These are phyloP conservation scores for Fusarium avenaceum DNA, from an alignment of 2,329 filamentous ascomycete genomes.

Conservation along the genomic window DNA sequence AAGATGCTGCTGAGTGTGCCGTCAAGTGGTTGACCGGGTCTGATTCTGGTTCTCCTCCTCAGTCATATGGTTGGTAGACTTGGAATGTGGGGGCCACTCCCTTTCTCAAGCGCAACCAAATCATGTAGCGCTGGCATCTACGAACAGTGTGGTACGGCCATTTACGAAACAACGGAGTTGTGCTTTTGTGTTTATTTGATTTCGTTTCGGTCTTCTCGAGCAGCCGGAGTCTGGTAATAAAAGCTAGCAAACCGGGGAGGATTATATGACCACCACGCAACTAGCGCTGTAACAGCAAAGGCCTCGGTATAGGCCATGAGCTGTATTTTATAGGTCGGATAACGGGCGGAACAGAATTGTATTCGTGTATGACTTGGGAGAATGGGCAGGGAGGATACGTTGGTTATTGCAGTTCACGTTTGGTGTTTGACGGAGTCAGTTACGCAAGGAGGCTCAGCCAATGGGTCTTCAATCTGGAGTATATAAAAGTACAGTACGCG, in stretches of 20 bases:
- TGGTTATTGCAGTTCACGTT: slow-evolving; percentile 16
- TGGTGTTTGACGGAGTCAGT: slow-evolving; percentile 23
- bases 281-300: slow-evolving; percentile 12
- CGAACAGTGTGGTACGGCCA: not conserved
- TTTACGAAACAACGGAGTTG: slow-evolving; percentile 17
- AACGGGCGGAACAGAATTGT: slow-evolving; percentile 15
- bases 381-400: slow-evolving; percentile 21
- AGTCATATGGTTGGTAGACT: slow-evolving; percentile 45
- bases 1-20: slow-evolving; percentile 91
- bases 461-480: not conserved
- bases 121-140: slow-evolving; percentile 1
- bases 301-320: not conserved
- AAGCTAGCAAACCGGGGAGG: slow-evolving; percentile 28
- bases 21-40: slow-evolving; percentile 67
- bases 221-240: slow-evolving; percentile 45
- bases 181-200: slow-evolving; percentile 15
- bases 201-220: slow-evolving; percentile 20
- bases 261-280: slow-evolving; percentile 16
- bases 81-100: slow-evolving; percentile 8
- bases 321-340: slow-evolving; percentile 23
- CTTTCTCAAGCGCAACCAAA: slow-evolving; percentile 14
- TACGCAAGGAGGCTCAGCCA: slow-evolving; percentile 6
- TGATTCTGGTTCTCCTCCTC: slow-evolving; percentile 45
- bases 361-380: slow-evolving; percentile 29
- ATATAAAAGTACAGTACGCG: slow-evolving; percentile 7